Conservation (phyloP, 768 basidiomycete species). For the Auriculariales sp. region DNA sequence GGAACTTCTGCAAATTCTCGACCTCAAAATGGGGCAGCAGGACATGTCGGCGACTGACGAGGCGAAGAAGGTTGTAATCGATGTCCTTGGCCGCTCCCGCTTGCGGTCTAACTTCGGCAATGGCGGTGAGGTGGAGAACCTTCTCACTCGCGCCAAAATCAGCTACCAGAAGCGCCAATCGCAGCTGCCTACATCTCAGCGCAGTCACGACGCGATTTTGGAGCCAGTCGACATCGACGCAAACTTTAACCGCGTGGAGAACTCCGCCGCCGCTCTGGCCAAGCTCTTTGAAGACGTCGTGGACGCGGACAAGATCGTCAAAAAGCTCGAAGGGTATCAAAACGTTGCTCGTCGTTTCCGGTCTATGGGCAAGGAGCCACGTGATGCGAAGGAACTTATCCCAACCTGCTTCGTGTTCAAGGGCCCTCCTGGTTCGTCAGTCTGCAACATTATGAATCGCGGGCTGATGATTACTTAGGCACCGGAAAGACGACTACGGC, state of each 20-base stretch:
- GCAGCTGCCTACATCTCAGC: slow-evolving; percentile 11
- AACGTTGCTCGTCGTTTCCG: slow-evolving; percentile 30
- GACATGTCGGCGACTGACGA: slow-evolving; percentile 39
- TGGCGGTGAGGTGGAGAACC: slow-evolving; percentile 48
- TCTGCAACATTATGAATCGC: background rate
- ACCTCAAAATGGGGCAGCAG: slow-evolving; percentile 41
- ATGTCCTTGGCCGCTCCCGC: slow-evolving; percentile 18
- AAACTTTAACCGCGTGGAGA: slow-evolving; percentile 33
- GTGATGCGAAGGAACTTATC: slow-evolving; percentile 36
- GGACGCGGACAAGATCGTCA: slow-evolving; percentile 39
- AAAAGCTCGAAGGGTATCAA: slow-evolving; percentile 37
- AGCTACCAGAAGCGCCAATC: slow-evolving; percentile 27
- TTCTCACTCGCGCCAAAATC: slow-evolving; percentile 35
- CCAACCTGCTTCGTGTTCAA: slow-evolving; percentile 59
- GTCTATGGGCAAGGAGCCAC: slow-evolving; percentile 24
- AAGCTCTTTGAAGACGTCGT: slow-evolving; percentile 50
- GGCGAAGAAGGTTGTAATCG: slow-evolving; percentile 43
- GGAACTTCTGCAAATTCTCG: slow-evolving; percentile 36
- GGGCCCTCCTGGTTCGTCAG: slow-evolving; percentile 45
- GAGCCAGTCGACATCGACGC: slow-evolving; percentile 46
- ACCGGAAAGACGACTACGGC: slow-evolving; percentile 53
- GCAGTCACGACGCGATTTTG: slow-evolving; percentile 16
- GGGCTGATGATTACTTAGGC: slow-evolving; percentile 18
- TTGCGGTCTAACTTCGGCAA: slow-evolving; percentile 51
- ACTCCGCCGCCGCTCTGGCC: slow-evolving; percentile 34